Evolutionary conservation across 1,139 yeast species (phyloP), one percentile per base, ranked within the genome.

Genomic region (Taiozyma sp.): DNA sequence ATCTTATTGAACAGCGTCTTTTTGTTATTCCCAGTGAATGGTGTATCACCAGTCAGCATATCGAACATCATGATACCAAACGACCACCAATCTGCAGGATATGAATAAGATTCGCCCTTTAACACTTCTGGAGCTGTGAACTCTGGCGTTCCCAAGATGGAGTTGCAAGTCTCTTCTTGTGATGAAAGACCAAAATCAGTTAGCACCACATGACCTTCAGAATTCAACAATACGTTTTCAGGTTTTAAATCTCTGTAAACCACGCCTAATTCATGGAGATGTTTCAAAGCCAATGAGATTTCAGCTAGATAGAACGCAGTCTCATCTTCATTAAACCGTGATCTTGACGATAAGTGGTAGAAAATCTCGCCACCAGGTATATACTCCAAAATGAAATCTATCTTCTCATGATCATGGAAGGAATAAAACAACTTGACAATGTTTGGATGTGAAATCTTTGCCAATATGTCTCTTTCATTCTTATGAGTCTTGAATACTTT

Each of bases 81-180:
- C 0, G 97, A 88, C 96, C 98, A 93, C 98, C 98, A 93, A 65
- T 93, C 99, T 5, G 95, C 97, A 19, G 83, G 78, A 57, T 79
- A 85, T 53, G 91, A 91, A 64, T 93, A 93, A 21, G 83, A 81
- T 56, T 85, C 82, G 19, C 97, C 97, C 47, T 78, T 79, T 35
- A 93, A 69, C 16, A 93, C 88, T 66, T 93, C 99, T 1, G 99
- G 99, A 0, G 99, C 98, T 83, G 90, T 88, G 66, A 89, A 91
- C 65, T 90, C 96, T 0, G 96, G 95, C 0, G 97, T 91, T 0
- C 98, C 99, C 22, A 90, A 81, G 63, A 93, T 80, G 1, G 97
- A 67, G 76, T 50, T 54, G 26, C 65, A 59, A 29, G 55, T 54
- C 30, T 72, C 78, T 40, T 73, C 78, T 40, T 72, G 71, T 6